Evolutionary conservation across 371 early-diverging fungal genomes (phyloP).

Genomic region (Mucor saturninus): DNA sequence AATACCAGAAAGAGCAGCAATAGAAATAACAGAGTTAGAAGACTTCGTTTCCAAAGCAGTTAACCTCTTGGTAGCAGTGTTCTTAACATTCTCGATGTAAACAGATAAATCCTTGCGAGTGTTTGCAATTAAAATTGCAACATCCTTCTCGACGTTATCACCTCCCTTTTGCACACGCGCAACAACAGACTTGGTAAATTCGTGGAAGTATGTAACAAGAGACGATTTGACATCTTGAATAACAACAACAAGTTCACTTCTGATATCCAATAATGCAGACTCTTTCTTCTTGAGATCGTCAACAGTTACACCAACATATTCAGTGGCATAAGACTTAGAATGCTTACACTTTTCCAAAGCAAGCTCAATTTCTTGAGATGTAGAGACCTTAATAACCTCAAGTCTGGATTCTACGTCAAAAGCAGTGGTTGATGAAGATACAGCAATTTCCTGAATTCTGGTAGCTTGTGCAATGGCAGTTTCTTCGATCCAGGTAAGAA

Average conservation of each 20-base stretch:
- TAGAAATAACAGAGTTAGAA: conserved; percentile 19
- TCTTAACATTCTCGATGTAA: conserved; percentile 23
- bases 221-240: conserved; percentile 26
- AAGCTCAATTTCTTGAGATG: conserved; percentile 27
- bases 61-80: conserved; percentile 30
- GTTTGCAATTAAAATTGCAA: conserved; percentile 28
- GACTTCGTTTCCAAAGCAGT: conserved; percentile 35
- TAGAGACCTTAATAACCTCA: conserved; percentile 30
- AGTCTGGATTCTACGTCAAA: conserved; percentile 28
- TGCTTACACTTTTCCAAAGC: conserved; percentile 38
- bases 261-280: conserved; percentile 30
- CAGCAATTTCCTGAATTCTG: conserved; percentile 34
- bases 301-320: conserved; percentile 30
- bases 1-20: conserved; percentile 31
- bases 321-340: not conserved
- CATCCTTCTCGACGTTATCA: conserved; percentile 31
- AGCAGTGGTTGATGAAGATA: conserved; percentile 5
- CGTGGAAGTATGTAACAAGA: conserved; percentile 29
- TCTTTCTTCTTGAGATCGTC: conserved; percentile 34
- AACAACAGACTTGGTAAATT: conserved; percentile 25
- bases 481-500: conserved; percentile 33
- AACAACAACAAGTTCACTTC: conserved; percentile 26
- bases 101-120: conserved; percentile 25
- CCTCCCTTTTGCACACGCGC: conserved; percentile 31
- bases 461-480: conserved; percentile 29